Evolutionary conservation across 208 protist genomes (phyloP), one percentile per base, ranked within the genome.

Genomic region (Leishmania turanica): DNA sequence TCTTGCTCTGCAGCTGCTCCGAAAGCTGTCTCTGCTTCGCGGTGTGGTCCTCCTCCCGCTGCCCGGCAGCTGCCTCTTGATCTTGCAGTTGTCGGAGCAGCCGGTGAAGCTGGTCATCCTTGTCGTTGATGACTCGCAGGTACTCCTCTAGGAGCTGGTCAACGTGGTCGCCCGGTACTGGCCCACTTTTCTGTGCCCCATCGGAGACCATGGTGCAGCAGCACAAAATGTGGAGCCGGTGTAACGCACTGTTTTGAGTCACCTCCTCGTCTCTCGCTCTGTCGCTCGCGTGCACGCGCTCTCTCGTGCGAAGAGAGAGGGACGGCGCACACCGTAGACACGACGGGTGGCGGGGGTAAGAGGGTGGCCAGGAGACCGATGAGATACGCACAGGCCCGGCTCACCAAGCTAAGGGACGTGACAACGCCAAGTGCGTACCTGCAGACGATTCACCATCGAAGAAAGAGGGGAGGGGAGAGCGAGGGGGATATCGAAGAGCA

Each of bases 111-210:
- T 92, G 89, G 73, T 90, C 87, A 81, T 97, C 95, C 85, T 97
- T 97, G 77, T 88, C 82, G 82, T 97, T 96, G 66, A 97, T 96
- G 17, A 96, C 90, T 13, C 92, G 91, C 8, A 97, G 83, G 81
- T 97, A 97, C 82, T 97, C 93, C 81, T 95, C 90, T 66, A 97
- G 78, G 40, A 97, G 84, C 54, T 95, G 87, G 53, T 96, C 94
- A n/a, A 90, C 75, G 34, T 90, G 84, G 54, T 68, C 56, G 49
- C 60, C 31, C 5, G 77, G 42, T 21, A 58, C 17, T n/a, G 77
- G 58, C 15, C 60, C 77, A 34, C 34, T 17, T 19, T 78, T 85
- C 27, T 42, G 58, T 27, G n/a, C 82, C 51, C 71, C 75, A 11
- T 78, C 77, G 4, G 42, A 81, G 3, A 76, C 77, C 81, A 85